Evolutionary conservation across 2,329 filamentous ascomycete species (phyloP), one percentile per base, ranked within the genome.

Genomic region (Exophiala calicioides): DNA sequence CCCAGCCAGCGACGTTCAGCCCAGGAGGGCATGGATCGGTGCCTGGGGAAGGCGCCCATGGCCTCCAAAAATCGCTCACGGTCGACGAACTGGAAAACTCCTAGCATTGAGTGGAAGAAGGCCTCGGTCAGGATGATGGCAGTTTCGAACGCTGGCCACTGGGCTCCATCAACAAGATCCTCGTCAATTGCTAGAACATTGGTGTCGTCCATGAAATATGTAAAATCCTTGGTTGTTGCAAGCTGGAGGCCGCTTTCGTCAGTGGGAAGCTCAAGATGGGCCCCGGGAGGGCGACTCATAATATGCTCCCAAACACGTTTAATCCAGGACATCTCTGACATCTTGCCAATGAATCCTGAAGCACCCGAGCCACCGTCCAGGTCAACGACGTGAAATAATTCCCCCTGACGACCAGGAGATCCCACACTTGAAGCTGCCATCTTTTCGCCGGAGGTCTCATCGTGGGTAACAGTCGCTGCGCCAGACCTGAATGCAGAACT

Each of bases 271-370:
- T 38, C 26, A 8, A 23, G 27, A 6, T 19, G 10, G 6, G 10
- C 16, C 9, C n/a, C 15, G 16, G 9, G 18, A 2, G 16, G 21
- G 9, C 18, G 20, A 12, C 39, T 19, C 5, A n/a, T 23, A n/a
- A 43, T n/a, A 16, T 18, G 31, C 19, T 50, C 31, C 19, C 36
- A 43, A 9, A 34, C 54, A 26, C 53, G 53, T 37, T 47, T 47
- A n/a, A 58, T 46, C 54, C 54, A 57, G 27, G 52, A 47, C 23
- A 57, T 55, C 18, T 55, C 54, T 4, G 54, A 57, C 39, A 52
- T 53, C 36, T 55, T 55, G 12, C 54, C 54, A 9, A 57, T 31
- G 31, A 44, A 55, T 24, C 54, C 54, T 10, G 52, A 40, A 3
- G 48, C 48, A 2, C 54, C 54, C 12, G 24, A 35, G 21, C 54